Base-by-base conservation (phyloP, 768 basidiomycete genomes). In the Tulasnella sp. region DNA sequence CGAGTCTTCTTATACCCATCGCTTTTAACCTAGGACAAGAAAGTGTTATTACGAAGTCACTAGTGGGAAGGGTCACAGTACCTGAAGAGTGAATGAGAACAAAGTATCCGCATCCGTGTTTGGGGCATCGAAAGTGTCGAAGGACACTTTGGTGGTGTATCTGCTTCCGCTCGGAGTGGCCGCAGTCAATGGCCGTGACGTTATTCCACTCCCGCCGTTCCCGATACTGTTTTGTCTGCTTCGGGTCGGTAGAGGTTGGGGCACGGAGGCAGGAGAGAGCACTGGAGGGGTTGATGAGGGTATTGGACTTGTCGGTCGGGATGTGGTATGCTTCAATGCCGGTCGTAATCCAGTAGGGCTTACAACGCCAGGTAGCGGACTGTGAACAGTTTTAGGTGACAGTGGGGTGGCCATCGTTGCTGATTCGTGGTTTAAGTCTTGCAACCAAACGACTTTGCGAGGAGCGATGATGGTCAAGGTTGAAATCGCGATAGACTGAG, bases 81-180 rank as follows among this genome's bases (percentile, higher is more conserved):
- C 77, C 73, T 86, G 88, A 16, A 94, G 85, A 0, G 92, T 93
- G 77, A 88, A 93, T n/a, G 87, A 89, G 81, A 94, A 94, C 90
- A 94, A 91, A 78, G 86, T 85, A 7, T 90, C 89, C 26, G 76
- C 74, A 67, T 74, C 74, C 14, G 72, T 72, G 32, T 83, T 86
- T 12, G 88, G 84, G 78, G 92, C 91, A 81, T 92, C 91, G 71
- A 94, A 92, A 0, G 92, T 94, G 78, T 94, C 92, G 78, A 93
- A 93, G 2, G 90, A 91, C 29, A 94, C 92, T 76, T 90, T 90
- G 9, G 87, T 85, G 9, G 86, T 89, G 69, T 78, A 78, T 14
- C 77, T 22, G 32, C 52, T 59, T 8, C 52, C 52, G 9, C 52
- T 59, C 9, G 52, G 52, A 5, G 52, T 59, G 26, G 52, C 26